Conservation (phyloP, 495 filamentous ascomycete species). For the Pyronema omphalodes region DNA sequence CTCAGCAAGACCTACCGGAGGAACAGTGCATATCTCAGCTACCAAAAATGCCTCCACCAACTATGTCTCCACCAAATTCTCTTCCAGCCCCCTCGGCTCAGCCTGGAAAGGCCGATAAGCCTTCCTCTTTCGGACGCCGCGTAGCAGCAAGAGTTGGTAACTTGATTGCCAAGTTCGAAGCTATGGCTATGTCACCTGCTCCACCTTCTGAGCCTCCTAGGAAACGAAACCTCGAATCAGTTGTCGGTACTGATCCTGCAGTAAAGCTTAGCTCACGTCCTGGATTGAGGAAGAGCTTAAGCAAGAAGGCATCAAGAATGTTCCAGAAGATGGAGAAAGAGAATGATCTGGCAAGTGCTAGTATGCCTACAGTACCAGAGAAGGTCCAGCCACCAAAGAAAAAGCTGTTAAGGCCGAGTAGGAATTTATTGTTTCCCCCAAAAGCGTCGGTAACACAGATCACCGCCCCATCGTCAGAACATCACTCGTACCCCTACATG, state of each 20-base stretch:
- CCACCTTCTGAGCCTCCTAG: background rate
- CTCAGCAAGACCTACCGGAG: too few relatives aligned
- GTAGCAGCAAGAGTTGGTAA: background rate
- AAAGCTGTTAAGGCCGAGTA: too few relatives aligned
- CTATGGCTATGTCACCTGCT: background rate
- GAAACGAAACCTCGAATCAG: background rate
- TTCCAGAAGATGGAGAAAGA: background rate
- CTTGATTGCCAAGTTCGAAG: constrained; percentile 4
- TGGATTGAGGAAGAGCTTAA: background rate
- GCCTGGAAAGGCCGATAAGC: too few relatives aligned
- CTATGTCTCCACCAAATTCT: background rate
- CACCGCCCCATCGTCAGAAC: too few relatives aligned
- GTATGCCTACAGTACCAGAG: too few relatives aligned
- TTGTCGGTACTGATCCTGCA: background rate
- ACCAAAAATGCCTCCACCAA: too few relatives aligned
- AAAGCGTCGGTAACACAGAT: too few relatives aligned
- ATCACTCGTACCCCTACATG: too few relatives aligned
- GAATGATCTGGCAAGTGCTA: background rate
- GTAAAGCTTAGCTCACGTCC: background rate
- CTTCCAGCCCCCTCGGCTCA: background rate
- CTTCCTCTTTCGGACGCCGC: background rate
- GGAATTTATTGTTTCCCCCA: too few relatives aligned
- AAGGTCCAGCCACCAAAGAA: too few relatives aligned
- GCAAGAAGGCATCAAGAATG: background rate
- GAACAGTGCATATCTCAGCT: too few relatives aligned